A percentile compares a stretch with the other conserved stretches of the same genome.
phyloP scores from a whole-genome alignment of 164 flowering plant species.

The Amborella trichopoda region DNA sequence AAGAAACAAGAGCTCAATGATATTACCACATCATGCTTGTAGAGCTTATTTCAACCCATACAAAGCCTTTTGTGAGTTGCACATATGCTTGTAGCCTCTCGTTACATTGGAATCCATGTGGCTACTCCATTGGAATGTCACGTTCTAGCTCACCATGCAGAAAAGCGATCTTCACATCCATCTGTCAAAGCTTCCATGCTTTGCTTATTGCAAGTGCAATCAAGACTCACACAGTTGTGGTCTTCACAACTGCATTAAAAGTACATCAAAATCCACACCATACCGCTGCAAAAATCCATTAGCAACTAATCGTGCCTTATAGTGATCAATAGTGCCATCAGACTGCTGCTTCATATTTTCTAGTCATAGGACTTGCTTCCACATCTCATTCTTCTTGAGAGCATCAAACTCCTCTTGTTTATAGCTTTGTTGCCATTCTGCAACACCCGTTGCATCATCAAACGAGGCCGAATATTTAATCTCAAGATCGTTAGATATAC shows the following conservation, averaged over 20 bases:
- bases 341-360: not conserved
- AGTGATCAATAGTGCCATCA: not conserved
- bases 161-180: constrained; percentile 2
- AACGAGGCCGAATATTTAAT: too few species aligned
- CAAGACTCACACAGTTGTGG: not conserved
- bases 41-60: constrained; percentile 4
- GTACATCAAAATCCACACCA: not conserved
- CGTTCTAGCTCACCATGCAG: constrained; percentile 1
- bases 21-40: not conserved
- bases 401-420: too few species aligned
- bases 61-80: not conserved
- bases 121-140: constrained; percentile 1
- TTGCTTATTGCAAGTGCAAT: not conserved
- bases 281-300: not conserved
- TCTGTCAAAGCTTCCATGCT: constrained; percentile 1
- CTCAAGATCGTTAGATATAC: too few species aligned
- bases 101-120: not conserved
- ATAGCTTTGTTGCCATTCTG: too few species aligned
- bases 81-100: not conserved
- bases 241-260: constrained; percentile 3
- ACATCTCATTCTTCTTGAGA: too few species aligned
- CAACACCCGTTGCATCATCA: too few species aligned
- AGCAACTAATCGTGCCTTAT: not conserved
- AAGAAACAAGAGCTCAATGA: not conserved
- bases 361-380: too few species aligned